phyloP scores from a whole-genome alignment of 2,329 filamentous ascomycete genomes.

The Calonectria montana region DNA sequence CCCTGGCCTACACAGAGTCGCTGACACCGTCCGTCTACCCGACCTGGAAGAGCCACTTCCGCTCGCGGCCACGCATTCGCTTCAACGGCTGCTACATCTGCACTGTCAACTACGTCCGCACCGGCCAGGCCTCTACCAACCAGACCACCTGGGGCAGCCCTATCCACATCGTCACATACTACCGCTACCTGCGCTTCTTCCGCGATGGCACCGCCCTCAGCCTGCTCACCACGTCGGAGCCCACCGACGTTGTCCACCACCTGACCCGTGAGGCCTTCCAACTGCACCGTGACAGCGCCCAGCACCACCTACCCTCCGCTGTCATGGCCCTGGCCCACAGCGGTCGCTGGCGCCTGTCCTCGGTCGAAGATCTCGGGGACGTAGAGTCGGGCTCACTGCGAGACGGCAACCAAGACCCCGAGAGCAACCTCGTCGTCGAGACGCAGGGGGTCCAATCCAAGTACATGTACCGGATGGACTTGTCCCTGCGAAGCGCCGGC shows the following conservation, averaged over 20 bases:
- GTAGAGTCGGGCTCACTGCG: conserved; percentile 28
- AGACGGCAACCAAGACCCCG: conserved; percentile 48
- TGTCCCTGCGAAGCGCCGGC: conserved; percentile 75
- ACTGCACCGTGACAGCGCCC: conserved; percentile 51
- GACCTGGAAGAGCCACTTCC: conserved; percentile 79
- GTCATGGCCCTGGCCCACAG: conserved; percentile 78
- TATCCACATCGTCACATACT: conserved; percentile 97
- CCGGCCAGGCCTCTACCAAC: conserved; percentile 78
- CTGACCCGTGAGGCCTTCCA: conserved; percentile 77
- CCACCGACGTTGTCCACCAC: conserved; percentile 87
- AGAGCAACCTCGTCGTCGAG: conserved; percentile 83
- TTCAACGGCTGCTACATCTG: conserved; percentile 98
- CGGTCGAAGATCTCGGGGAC: conserved; percentile 46
- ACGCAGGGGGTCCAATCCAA: conserved; percentile 83
- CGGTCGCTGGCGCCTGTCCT: conserved; percentile 64
- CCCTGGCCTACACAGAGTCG: conserved; percentile 51
- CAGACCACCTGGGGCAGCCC: conserved; percentile 82
- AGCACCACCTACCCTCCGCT: conserved; percentile 51
- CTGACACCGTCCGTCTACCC: conserved; percentile 60
- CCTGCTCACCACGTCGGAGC: conserved; percentile 83
- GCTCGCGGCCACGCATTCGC: conserved; percentile 83
- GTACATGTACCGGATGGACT: conserved; percentile 87
- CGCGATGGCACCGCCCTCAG: conserved; percentile 87
- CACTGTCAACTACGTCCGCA: conserved; percentile 93
- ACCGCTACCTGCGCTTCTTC: conserved; percentile 95